Evolutionary conservation across 371 early-diverging fungal genomes (phyloP).

Genomic region (Mortierella sp.): DNA sequence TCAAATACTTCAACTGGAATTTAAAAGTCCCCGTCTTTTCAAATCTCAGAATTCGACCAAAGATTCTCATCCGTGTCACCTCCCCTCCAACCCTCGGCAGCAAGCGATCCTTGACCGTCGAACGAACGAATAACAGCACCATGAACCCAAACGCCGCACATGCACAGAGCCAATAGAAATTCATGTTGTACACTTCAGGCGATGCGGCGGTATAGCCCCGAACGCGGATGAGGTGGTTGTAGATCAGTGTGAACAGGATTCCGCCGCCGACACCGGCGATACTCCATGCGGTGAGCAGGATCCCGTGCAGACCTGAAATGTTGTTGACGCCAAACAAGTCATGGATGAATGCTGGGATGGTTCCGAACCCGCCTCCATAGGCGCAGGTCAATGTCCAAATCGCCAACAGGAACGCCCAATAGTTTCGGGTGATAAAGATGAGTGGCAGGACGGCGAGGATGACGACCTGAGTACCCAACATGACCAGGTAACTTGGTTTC

Average conservation of each 20-base stretch:
- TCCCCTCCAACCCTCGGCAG: constrained; percentile 65
- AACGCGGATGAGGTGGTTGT: constrained; percentile 60
- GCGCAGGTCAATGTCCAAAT: constrained; percentile 67
- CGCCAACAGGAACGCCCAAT: constrained; percentile 65
- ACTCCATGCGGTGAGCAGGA: constrained; percentile 74
- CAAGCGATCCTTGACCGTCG: constrained; percentile 68
- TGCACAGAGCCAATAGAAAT: constrained; percentile 72
- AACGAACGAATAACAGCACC: constrained; percentile 65
- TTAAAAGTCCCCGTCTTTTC: constrained; percentile 45
- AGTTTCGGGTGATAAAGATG: constrained; percentile 61
- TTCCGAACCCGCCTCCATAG: constrained; percentile 77
- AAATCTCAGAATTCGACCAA: constrained; percentile 57
- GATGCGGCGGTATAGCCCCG: constrained; percentile 55
- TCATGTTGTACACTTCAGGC: constrained; percentile 62
- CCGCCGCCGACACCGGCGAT: constrained; percentile 74
- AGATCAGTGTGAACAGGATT: constrained; percentile 70
- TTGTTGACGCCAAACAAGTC: constrained; percentile 78
- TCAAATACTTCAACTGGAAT: constrained; percentile 45
- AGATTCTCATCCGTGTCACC: constrained; percentile 61
- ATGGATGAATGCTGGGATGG: constrained; percentile 77
- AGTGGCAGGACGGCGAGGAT: constrained; percentile 64
- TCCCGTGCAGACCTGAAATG: constrained; percentile 72
- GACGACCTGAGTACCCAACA: constrained; percentile 63
- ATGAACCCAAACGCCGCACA: constrained; percentile 61
- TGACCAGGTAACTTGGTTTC: constrained; percentile 70